Percentiles rank a stretch among this genome's conserved stretches.
Conservation (phyloP, 2,329 filamentous ascomycete genomes). For the Boeremia exigua region DNA sequence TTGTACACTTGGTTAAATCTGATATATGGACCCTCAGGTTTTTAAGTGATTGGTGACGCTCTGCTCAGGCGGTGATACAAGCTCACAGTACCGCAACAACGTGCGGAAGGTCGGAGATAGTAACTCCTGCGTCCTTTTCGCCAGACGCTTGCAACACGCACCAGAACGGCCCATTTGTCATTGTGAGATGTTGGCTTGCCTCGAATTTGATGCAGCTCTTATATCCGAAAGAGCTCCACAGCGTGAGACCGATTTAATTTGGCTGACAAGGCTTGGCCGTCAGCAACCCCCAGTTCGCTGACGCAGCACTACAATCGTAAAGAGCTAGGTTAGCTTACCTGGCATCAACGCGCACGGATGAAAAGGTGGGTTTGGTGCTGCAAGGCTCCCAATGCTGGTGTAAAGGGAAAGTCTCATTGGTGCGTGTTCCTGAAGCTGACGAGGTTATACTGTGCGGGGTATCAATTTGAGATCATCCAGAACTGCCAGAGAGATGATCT, state of each 20-base stretch:
- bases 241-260: too few species aligned
- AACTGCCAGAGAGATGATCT: neutral
- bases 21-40: neutral
- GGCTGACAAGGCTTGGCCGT: too few species aligned
- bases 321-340: constrained; percentile 2
- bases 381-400: neutral
- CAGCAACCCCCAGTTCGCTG: neutral
- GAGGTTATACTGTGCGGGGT: neutral
- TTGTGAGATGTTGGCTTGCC: too few species aligned
- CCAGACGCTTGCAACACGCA: too few species aligned
- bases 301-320: constrained; percentile 5
- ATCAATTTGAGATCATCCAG: neutral
- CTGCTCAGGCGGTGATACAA: too few species aligned
- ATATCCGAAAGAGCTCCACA: too few species aligned
- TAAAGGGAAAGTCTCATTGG: neutral
- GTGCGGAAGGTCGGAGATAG: too few species aligned
- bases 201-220: too few species aligned
- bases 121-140: too few species aligned
- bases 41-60: neutral
- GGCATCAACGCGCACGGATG: neutral
- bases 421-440: neutral
- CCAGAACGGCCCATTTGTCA: too few species aligned
- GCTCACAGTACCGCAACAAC: too few species aligned
- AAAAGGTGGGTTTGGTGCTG: neutral
- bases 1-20: neutral